Conservation (phyloP, 2,329 filamentous ascomycete genomes). For the Aspergillus costaricaensis region DNA sequence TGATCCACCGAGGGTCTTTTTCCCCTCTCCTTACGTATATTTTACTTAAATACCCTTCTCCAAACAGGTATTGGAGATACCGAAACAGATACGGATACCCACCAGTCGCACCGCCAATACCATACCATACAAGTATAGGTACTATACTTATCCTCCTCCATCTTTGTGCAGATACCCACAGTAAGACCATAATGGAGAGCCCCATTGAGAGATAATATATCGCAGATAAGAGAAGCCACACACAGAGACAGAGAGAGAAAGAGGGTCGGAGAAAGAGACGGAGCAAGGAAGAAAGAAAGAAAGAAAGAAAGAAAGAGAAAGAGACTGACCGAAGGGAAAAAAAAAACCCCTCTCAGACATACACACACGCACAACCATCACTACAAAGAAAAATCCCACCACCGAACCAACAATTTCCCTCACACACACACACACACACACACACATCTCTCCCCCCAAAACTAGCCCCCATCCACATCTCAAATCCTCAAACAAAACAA, state of each 20-base stretch:
- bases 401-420: not conserved
- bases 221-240: no score
- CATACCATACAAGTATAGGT: not conserved
- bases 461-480: not conserved
- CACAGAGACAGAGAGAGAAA: no score
- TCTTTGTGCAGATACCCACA: not conserved
- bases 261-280: no score
- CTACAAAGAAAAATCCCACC: not conserved
- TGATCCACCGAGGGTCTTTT: not conserved
- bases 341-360: no score
- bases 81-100: not conserved
- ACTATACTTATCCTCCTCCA: not conserved
- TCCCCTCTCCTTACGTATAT: conserved; percentile 1
- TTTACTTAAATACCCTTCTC: not conserved
- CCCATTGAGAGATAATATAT: not conserved
- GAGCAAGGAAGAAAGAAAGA: not conserved
- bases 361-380: no score
- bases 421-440: not conserved
- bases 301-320: not conserved
- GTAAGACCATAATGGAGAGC: not conserved
- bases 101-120: no score
- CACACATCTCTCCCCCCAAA: not conserved
- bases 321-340: not conserved
- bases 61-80: not conserved
- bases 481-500: not conserved